A percentile compares a stretch with the other conserved stretches of the same genome.
phyloP scores from a whole-genome alignment of 495 filamentous ascomycete genomes.

The Lentithecium fluviatile region DNA sequence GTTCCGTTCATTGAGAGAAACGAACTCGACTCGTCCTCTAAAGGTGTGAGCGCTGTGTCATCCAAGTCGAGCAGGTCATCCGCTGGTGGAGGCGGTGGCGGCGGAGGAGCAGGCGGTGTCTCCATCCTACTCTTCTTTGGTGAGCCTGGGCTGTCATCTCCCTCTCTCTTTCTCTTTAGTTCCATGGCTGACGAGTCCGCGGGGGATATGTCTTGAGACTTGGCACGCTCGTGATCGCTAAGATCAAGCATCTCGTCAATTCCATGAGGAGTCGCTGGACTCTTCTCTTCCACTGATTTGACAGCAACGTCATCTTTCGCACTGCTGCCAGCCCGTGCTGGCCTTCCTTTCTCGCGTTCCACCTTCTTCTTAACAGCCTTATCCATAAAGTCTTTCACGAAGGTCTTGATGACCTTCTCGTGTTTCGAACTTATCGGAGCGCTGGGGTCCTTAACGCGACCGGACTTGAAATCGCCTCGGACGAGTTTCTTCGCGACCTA shows the following conservation, averaged over 20 bases:
- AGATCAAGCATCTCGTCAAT: slow-evolving; percentile 43
- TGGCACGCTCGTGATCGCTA: slow-evolving; percentile 55
- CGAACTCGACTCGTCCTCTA: slow-evolving; percentile 10
- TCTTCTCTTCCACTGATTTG: not conserved
- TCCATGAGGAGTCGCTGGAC: slow-evolving; percentile 11
- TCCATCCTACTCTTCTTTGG: slow-evolving; percentile 43
- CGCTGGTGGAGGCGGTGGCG: slow-evolving; percentile 51
- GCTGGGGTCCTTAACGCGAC: slow-evolving; percentile 74
- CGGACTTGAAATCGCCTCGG: slow-evolving; percentile 82
- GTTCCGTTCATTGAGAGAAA: not conserved
- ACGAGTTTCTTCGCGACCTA: slow-evolving; percentile 80
- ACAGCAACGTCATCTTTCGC: slow-evolving; percentile 33
- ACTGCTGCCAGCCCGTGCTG: slow-evolving; percentile 53
- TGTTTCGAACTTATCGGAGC: slow-evolving; percentile 72
- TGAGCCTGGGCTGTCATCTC: slow-evolving; percentile 40
- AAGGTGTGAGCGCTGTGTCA: slow-evolving; percentile 12
- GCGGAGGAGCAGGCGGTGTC: slow-evolving; percentile 40
- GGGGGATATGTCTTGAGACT: slow-evolving; percentile 23
- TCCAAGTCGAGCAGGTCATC: slow-evolving; percentile 36
- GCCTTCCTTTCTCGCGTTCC: slow-evolving; percentile 65
- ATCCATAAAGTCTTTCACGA: slow-evolving; percentile 80
- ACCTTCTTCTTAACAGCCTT: slow-evolving; percentile 75
- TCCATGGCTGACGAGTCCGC: slow-evolving; percentile 42
- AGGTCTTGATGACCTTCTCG: slow-evolving; percentile 74
- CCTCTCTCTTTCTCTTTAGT: slow-evolving; percentile 64